These are phyloP conservation scores for Torrubiellomyces zombiae DNA, from an alignment of 2,329 filamentous ascomycete genomes.

Conservation along the genomic window DNA sequence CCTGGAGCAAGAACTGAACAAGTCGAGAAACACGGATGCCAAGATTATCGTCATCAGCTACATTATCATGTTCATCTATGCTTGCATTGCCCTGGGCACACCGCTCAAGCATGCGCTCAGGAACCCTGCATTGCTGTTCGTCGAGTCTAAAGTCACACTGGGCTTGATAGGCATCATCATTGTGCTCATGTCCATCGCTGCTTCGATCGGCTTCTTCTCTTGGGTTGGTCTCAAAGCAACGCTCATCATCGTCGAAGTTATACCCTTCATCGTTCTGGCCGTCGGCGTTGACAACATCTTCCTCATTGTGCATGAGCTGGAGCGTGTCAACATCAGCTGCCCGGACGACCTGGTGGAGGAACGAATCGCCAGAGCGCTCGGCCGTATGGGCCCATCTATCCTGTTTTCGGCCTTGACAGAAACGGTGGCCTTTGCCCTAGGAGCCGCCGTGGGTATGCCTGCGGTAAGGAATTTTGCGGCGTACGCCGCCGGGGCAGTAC, in stretches of 20 bases:
- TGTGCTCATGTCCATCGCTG: slow-evolving; percentile 91
- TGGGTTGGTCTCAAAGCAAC: slow-evolving; percentile 86
- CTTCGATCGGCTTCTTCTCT: slow-evolving; percentile 88
- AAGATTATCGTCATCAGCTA: slow-evolving; percentile 96
- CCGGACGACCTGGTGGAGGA: slow-evolving; percentile 78
- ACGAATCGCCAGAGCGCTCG: slow-evolving; percentile 73
- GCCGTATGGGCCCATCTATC: slow-evolving; percentile 92
- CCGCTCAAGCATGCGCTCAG: slow-evolving; percentile 61
- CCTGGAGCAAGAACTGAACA: slow-evolving; percentile 88
- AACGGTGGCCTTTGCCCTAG: slow-evolving; percentile 82
- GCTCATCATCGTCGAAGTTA: slow-evolving; percentile 94
- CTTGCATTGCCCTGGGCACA: slow-evolving; percentile 79
- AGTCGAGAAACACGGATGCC: slow-evolving; percentile 94
- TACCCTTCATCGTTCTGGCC: slow-evolving; percentile 89
- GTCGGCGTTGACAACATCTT: slow-evolving; percentile 99
- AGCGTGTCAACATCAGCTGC: slow-evolving; percentile 82
- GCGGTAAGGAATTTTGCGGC: slow-evolving; percentile 94
- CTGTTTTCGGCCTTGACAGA: slow-evolving; percentile 89
- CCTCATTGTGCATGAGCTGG: slow-evolving; percentile 94
- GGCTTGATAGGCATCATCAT: slow-evolving; percentile 92
- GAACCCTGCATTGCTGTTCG: slow-evolving; percentile 70
- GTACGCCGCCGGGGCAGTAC: slow-evolving; percentile 87
- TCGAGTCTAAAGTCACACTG: slow-evolving; percentile 92
- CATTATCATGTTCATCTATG: slow-evolving; percentile 96
- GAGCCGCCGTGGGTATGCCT: slow-evolving; percentile 92